A percentile compares a stretch with the other conserved stretches of the same genome.
Conservation (phyloP, 768 basidiomycete genomes). For the Termitomyces sp. region DNA sequence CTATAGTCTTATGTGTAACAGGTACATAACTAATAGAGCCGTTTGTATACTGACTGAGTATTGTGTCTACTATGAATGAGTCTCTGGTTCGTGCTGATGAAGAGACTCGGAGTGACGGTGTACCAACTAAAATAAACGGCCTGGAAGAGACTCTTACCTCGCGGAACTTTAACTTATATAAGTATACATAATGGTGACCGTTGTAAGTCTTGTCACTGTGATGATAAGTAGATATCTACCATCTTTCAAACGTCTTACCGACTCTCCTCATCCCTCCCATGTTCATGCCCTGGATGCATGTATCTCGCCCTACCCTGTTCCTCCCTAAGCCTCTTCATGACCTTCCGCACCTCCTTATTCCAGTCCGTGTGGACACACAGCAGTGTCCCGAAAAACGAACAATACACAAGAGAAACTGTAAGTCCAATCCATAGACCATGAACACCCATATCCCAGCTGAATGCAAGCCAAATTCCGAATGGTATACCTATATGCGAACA, state of each 20-base stretch:
- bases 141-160: too few relatives aligned
- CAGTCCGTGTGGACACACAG: slow-evolving; percentile 60
- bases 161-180: too few relatives aligned
- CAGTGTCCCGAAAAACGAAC: slow-evolving; percentile 46
- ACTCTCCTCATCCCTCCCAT: slow-evolving; percentile 1
- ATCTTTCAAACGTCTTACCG: not conserved
- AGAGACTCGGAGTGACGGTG: too few relatives aligned
- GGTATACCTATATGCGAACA: slow-evolving; percentile 53
- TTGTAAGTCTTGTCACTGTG: not conserved
- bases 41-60: too few relatives aligned
- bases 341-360: slow-evolving; percentile 62
- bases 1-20: too few relatives aligned
- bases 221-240: not conserved
- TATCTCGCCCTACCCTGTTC: slow-evolving; percentile 32
- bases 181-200: too few relatives aligned
- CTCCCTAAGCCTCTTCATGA: slow-evolving; percentile 43
- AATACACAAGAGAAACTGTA: slow-evolving; percentile 59
- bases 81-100: too few relatives aligned
- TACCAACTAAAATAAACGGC: too few relatives aligned
- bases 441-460: slow-evolving; percentile 50
- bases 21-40: too few relatives aligned
- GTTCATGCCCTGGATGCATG: not conserved
- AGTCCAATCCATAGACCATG: slow-evolving; percentile 85
- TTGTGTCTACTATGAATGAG: too few relatives aligned
- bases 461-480: slow-evolving; percentile 73